Evolutionary conservation across 192 early-diverging fungal genomes (phyloP).

Genomic region (Rhizophagus prolifer): DNA sequence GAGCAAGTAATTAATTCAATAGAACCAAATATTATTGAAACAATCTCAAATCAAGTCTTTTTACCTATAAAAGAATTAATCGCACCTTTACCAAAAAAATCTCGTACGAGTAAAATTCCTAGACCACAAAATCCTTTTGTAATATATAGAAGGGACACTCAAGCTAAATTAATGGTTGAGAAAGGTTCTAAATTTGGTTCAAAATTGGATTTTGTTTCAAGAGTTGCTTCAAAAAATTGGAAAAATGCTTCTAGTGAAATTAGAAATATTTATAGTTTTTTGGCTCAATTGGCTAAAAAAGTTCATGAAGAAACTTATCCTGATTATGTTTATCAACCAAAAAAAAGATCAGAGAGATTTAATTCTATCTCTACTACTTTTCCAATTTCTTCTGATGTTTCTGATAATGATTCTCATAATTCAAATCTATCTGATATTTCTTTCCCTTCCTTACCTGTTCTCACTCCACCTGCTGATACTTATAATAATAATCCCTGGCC

Average conservation of each 20-base stretch:
- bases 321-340: conserved; percentile 18
- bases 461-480: background rate
- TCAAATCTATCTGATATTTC: background rate
- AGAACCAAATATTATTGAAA: background rate
- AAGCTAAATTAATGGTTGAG: background rate
- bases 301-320: conserved; percentile 11
- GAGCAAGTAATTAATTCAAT: conserved; percentile 7
- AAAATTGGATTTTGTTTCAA: conserved; percentile 12
- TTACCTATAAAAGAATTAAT: background rate
- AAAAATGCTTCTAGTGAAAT: background rate
- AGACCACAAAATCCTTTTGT: conserved; percentile 17
- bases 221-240: conserved; percentile 2
- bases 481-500: background rate
- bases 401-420: background rate
- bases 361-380: background rate
- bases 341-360: background rate
- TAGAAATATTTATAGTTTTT: background rate
- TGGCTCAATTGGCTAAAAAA: conserved; percentile 15
- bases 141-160: conserved; percentile 8
- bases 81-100: background rate
- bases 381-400: background rate
- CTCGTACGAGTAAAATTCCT: background rate
- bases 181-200: background rate
- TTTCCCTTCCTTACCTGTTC: background rate
- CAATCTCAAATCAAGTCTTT: background rate